Base-by-base conservation (phyloP, 306 rosid genomes). In the Corylus avellana region DNA sequence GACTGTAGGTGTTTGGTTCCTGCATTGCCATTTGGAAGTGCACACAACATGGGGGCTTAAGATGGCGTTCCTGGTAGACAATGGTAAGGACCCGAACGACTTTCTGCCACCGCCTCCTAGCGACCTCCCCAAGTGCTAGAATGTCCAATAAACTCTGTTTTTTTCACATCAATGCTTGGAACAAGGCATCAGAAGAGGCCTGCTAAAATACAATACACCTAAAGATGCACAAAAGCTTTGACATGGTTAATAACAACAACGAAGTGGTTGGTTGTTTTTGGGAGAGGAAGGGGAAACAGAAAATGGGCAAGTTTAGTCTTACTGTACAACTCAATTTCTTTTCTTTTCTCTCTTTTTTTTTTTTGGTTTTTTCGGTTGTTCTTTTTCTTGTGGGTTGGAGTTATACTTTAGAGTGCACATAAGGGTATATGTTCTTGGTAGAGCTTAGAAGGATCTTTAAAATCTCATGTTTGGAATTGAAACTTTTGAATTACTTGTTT, bases 1-100 rank as follows among this genome's bases (percentile, higher is more conserved):
- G 55, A 12, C 8, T 77, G 84, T 56, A 93, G 98, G 97, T 29
- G 87, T 93, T 51, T 93, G 97, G 98, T 86, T 90, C 70, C 27
- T 90, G 68, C 97, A 93, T 84, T 93, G 98, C 78, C 97, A 91
- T 85, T 82, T 93, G 75, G 98, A 93, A 85, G 93, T 87, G 58
- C 94, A 91, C 87, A 93, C 93, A 1, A 88, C 92, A 4, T 93
- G 97, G 98, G 98, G 98, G 63, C 88, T 91, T 20, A 91, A 87
- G 86, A 90, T 90, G 94, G 93, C 91, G 68, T 91, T 91, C 74
- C 9, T 90, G 22, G 94, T 93, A 79, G 94, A 91, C 27, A 84
- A 91, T 59, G 97, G 97, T 1, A 35, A 72, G 47, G 91, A 88
- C 7, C 88, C 86, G 5, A 78, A 75, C 57, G 92, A 91, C 76